Base-by-base conservation (phyloP, 352 stramenopile genomes). In the Hyaloperonospora arabidopsidis region DNA sequence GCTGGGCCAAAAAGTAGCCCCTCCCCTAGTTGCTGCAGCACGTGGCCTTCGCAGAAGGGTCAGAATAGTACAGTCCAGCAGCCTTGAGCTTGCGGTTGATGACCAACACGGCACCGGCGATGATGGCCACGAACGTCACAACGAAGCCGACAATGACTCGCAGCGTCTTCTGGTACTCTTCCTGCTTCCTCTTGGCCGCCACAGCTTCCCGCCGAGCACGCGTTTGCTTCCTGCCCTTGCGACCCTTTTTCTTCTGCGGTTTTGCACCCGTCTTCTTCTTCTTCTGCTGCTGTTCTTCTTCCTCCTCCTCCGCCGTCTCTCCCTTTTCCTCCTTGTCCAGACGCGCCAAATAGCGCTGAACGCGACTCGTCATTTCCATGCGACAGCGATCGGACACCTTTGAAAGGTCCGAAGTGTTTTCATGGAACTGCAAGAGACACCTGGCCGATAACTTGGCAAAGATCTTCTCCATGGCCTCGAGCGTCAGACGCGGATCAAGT, bases 1-100 rank as follows among this genome's bases (percentile, higher is more conserved):
- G 25, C 25, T 29, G 25, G 7, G 25, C 25, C 3, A 29, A 3
- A 7, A 8, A 3, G 25, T 29, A 7, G 3, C 25, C 7, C 34
- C 34, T 10, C 41, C 48, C 25, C 7, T 72, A 77, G 47, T 70
- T 7, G 25, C 25, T 59, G 59, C 81, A 85, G 70, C 82, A 86
- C 21, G 67, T 69, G 0, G 76, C 65, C 58, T 81, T 82, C 29
- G 57, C 76, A 5, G 72, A 59, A 8, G 79, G 76, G 48, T 87
- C 64, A 2, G 79, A 70, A 52, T 83, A 87, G 74, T 90, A 90
- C 67, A 90, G 85, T 22, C 79, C 79, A 14, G 77, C 79, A 11
- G 61, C 66, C 70, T 90, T 90, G 49, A 90, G 78, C 70, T 93
- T 93, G 63, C 82, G 76, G 67, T 89, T 89, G 53, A 91, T 87